Base-by-base conservation (phyloP, 2,329 filamentous ascomycete genomes). In the Microsporum canis region DNA sequence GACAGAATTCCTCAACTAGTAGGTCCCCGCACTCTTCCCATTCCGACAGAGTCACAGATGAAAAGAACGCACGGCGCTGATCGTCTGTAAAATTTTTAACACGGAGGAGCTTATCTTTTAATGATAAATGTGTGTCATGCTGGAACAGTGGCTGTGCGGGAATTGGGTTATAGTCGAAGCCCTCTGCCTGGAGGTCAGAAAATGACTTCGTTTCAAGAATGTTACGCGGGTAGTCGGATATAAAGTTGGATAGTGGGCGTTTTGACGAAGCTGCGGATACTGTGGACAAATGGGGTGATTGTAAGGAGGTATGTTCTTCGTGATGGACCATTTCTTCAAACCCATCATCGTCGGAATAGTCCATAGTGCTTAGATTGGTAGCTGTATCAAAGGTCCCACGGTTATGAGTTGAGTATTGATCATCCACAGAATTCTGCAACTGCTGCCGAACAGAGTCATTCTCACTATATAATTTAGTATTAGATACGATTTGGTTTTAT, bases 11-110 rank as follows among this genome's bases (percentile, higher is more conserved):
- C 1, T 80, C 78, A 1, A 85, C 74, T 53, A 86, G 79, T 77
- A 83, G 82, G 61, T 84, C 81, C 2, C 84, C 84, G 27, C 82
- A 80, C 53, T 83, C 78, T 70, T 86, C 84, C 81, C 84, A 85
- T 63, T 85, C 77, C 2, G 75, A 70, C 14, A 84, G 76, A 0
- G 74, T 71, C 45, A 86, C 73, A 7, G 75, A 77, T 1, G 73
- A 71, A 64, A 86, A 79, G 69, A 84, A 83, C 0, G 71, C 65
- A 2, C 70, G 69, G 63, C 83, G 80, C 2, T 78, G 72, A 31
- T 71, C 58, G 0, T 71, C 70, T 27, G 71, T 67, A 12, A 75
- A 68, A 3, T 64, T 68, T 33, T 76, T 66, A 27, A 78, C 68
- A 29, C 73, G 68, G 8, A 69, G 68, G 6, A 77, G 68, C 43